A percentile compares a stretch with the other conserved stretches of the same genome.
These are phyloP conservation scores for Casaregolazyma lundiana DNA, from an alignment of 1,139 yeast genomes.

Conservation along the genomic window DNA sequence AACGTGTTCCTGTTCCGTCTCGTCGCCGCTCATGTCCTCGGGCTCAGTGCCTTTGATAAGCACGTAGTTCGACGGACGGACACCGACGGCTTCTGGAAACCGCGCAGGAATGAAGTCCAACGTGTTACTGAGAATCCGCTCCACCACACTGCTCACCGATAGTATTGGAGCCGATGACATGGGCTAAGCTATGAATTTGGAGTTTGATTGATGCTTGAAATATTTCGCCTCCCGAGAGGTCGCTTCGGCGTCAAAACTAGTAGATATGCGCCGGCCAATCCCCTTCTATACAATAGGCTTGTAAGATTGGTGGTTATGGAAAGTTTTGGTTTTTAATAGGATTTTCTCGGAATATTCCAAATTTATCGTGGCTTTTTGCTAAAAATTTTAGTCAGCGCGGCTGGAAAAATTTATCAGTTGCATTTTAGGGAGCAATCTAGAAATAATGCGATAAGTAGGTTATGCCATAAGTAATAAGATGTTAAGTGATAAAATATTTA, in stretches of 20 bases:
- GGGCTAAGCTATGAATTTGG: too few species aligned
- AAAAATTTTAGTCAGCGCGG: too few species aligned
- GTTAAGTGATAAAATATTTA: too few species aligned
- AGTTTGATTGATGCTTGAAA: background rate
- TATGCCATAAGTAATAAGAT: too few species aligned
- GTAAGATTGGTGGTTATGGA: too few species aligned
- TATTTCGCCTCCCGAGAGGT: background rate
- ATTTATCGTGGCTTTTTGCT: too few species aligned
- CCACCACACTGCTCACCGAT: conserved; percentile 33
- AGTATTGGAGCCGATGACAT: conserved; percentile 10
- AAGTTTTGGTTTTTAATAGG: too few species aligned
- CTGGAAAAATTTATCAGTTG: too few species aligned
- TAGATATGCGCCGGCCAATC: background rate
- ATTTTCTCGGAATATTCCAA: too few species aligned
- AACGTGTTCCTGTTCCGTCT: background rate
- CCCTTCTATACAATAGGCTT: too few species aligned
- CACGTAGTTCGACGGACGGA: conserved; percentile 25
- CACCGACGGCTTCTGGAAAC: conserved; percentile 37
- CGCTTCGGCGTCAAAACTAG: background rate
- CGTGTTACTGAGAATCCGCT: conserved; percentile 56
- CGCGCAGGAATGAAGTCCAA: conserved; percentile 54
- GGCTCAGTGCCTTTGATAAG: conserved; percentile 18
- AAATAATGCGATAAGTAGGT: too few species aligned
- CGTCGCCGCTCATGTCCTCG: conserved; percentile 2
- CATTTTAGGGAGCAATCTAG: too few species aligned